phyloP scores from a whole-genome alignment of 2,329 filamentous ascomycete species.

The Stachybotrys chartarum region DNA sequence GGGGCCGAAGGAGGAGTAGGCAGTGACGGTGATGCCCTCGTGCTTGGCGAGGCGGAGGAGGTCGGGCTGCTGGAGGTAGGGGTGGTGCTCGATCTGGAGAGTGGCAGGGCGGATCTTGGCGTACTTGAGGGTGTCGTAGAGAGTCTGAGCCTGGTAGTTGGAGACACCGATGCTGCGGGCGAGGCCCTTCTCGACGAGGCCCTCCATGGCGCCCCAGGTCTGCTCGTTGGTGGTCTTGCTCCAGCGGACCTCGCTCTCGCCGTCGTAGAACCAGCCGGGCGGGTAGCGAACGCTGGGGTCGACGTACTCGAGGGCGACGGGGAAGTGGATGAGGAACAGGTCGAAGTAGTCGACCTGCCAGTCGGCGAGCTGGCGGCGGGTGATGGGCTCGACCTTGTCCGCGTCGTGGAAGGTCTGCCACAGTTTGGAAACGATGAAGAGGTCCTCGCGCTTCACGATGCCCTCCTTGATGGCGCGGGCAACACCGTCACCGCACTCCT shows the following conservation, averaged over 20 bases:
- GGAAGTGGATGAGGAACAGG: conserved; percentile 85
- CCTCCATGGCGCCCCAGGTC: conserved; percentile 78
- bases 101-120: conserved; percentile 67
- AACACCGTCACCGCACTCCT: conserved; percentile 69
- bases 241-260: conserved; percentile 50
- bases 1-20: conserved; percentile 79
- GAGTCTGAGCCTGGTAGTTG: conserved; percentile 73
- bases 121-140: conserved; percentile 76
- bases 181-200: conserved; percentile 60
- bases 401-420: conserved; percentile 88
- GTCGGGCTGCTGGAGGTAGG: conserved; percentile 71
- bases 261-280: conserved; percentile 67
- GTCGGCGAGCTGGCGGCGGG: conserved; percentile 69
- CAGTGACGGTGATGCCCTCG: conserved; percentile 68
- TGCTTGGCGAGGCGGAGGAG: conserved; percentile 63
- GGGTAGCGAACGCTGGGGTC: conserved; percentile 74
- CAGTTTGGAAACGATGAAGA: conserved; percentile 89
- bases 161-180: conserved; percentile 69
- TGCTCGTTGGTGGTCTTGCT: conserved; percentile 69
- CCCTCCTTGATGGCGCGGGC: conserved; percentile 75
- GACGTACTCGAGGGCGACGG: conserved; percentile 77
- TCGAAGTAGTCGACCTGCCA: conserved; percentile 88
- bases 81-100: conserved; percentile 87
- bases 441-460: conserved; percentile 74
- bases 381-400: conserved; percentile 69